phyloP scores from a whole-genome alignment of 768 basidiomycete genomes.

The Tubosaeta brunneosetosa region DNA sequence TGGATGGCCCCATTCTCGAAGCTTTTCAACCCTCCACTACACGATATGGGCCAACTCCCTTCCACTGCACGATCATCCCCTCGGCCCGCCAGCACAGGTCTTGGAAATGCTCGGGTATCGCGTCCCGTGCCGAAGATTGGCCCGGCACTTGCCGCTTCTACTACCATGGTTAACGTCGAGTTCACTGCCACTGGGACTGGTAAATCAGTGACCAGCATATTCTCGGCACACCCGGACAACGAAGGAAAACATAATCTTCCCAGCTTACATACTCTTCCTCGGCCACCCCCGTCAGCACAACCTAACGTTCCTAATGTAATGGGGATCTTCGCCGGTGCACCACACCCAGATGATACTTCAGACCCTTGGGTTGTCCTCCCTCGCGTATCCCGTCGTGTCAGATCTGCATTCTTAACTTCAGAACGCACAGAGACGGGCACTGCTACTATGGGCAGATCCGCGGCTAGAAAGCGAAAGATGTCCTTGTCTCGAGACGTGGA shows the following conservation, averaged over 20 bases:
- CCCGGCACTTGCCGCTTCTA: slow-evolving; percentile 80
- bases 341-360: slow-evolving; percentile 36
- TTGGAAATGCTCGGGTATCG: slow-evolving; percentile 22
- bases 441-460: slow-evolving; percentile 18
- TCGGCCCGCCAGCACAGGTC: slow-evolving; percentile 25
- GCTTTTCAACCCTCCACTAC: slow-evolving; percentile 48
- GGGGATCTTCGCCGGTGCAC: slow-evolving; percentile 92
- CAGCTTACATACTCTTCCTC: slow-evolving; percentile 11
- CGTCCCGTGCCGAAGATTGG: slow-evolving; percentile 73
- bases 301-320: slow-evolving; percentile 45
- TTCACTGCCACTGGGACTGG: slow-evolving; percentile 72
- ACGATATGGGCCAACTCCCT: slow-evolving; percentile 11
- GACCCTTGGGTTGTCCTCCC: slow-evolving; percentile 78
- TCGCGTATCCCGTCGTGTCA: slow-evolving; percentile 30
- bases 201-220: slow-evolving; percentile 47
- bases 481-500: slow-evolving; percentile 65
- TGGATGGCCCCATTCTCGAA: slow-evolving; percentile 91
- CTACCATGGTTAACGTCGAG: slow-evolving; percentile 94
- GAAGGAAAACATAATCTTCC: slow-evolving; percentile 12
- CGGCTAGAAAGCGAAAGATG: slow-evolving; percentile 11
- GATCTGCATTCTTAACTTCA: slow-evolving; percentile 22
- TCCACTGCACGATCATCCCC: slow-evolving; percentile 23
- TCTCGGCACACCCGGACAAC: slow-evolving; percentile 27
- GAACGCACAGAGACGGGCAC: slow-evolving; percentile 11
- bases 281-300: slow-evolving; percentile 8